phyloP scores from a whole-genome alignment of 2,329 filamentous ascomycete species.

The Talaromyces sp. region DNA sequence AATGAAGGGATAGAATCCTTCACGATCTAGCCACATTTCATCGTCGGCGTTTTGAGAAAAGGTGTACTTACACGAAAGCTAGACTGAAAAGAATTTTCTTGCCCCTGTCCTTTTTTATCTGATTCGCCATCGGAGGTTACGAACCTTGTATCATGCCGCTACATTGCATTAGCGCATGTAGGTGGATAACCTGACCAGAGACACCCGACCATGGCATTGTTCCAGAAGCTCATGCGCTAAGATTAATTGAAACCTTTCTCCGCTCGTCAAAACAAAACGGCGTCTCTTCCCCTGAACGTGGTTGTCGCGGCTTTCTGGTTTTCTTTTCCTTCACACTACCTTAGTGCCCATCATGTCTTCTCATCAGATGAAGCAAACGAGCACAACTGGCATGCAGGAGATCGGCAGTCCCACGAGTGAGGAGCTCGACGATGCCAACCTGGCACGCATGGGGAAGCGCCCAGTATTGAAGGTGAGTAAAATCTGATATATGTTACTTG shows the following conservation, averaged over 20 bases:
- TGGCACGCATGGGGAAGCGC: conserved; percentile 54
- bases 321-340: neutral
- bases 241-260: neutral
- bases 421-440: conserved; percentile 45
- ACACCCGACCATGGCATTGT: neutral
- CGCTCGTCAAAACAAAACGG: neutral
- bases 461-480: conserved; percentile 48
- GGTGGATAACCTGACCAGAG: neutral
- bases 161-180: neutral
- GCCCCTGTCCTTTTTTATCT: neutral
- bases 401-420: conserved; percentile 19
- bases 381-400: conserved; percentile 13
- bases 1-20: too few species aligned
- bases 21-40: too few species aligned
- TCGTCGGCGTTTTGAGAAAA: neutral
- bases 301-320: neutral
- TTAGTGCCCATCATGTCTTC: conserved; percentile 10
- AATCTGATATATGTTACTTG: too few species aligned
- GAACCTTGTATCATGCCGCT: neutral
- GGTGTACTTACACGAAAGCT: neutral
- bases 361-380: conserved; percentile 15
- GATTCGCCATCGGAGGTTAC: neutral
- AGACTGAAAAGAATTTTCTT: neutral
- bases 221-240: neutral
- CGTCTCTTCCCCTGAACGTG: neutral